Base-by-base conservation (phyloP, 2,329 filamentous ascomycete genomes). In the Esteya vermicola region DNA sequence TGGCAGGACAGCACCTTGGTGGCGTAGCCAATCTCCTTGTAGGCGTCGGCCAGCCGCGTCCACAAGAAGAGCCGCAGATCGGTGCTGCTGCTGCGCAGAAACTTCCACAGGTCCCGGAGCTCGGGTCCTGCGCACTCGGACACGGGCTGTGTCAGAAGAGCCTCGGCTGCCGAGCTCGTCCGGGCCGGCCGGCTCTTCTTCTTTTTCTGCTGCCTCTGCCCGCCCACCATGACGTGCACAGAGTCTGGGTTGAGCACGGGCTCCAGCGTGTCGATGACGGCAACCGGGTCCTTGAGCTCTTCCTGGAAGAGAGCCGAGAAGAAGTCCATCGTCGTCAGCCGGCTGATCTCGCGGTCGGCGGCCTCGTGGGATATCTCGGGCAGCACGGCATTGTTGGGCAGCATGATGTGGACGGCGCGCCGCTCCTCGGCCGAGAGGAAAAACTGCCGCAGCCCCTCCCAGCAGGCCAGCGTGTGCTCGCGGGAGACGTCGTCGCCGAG, bases 321-420 rank as follows among this genome's bases (percentile, higher is more conserved):
- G 57, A 96, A 96, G 53, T 95, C 89, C 74, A 93, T 91, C 0
- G 89, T 96, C 13, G 85, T 94, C 26, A 96, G 69, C 51, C 88
- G 86, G 12, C 85, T 89, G 21, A 95, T 81, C 54, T 98, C 89
- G 40, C 85, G 78, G 46, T 96, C 88, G 8, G 91, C 79, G 1
- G 85, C 84, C n/a, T 72, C 70, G 3, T 76, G 62, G 0, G 89
- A 95, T 37, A 98, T 72, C 46, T 91, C 83, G 0, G 85, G 76
- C 78, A 98, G 93, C 18, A 88, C 72, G 2, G 76, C 72, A 52
- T 94, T 96, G 56, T 98, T 96, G 4, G 80, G 73, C 1, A 96
- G 64, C 26, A 68, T 63, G 12, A 83, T 72, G 0, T 65, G 59
- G 4, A 59, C 49, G 1, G 59, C 21, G 6, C 27, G 19, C 14